Conservation (phyloP, 179 eudicot genomes). For the Pouteria campechiana region DNA sequence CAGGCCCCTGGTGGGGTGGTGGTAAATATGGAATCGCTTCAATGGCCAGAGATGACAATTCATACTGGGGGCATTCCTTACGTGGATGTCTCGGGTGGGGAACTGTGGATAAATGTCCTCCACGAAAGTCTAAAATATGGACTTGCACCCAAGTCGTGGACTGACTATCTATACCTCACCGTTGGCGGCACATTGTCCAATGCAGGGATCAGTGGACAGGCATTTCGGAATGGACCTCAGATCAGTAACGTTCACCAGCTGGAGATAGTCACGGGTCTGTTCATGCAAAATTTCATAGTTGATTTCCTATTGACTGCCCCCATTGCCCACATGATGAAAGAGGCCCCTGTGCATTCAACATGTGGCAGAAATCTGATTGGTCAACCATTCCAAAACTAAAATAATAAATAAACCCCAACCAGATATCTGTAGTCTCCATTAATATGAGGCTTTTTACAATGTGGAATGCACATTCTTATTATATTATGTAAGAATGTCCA, state of each 20-base stretch:
- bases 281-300: neutral
- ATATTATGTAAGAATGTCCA: no score
- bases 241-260: conserved; percentile 71
- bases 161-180: conserved; percentile 76
- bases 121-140: conserved; percentile 54
- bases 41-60: conserved; percentile 40
- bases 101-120: conserved; percentile 64
- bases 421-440: no score
- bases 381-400: no score
- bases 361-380: no score
- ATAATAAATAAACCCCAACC: no score
- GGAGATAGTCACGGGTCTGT: conserved; percentile 80
- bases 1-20: conserved; percentile 72
- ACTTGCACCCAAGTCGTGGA: conserved; percentile 77
- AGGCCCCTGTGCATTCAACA: no score
- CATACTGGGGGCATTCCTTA: conserved; percentile 35
- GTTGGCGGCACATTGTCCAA: conserved; percentile 92
- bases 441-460: no score
- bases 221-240: conserved; percentile 83
- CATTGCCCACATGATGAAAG: no score
- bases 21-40: conserved; percentile 68
- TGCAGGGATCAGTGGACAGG: conserved; percentile 84
- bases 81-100: conserved; percentile 66
- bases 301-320: no score
- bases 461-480: no score